phyloP scores from a whole-genome alignment of 352 stramenopile genomes.

The Pythium aristosporum region DNA sequence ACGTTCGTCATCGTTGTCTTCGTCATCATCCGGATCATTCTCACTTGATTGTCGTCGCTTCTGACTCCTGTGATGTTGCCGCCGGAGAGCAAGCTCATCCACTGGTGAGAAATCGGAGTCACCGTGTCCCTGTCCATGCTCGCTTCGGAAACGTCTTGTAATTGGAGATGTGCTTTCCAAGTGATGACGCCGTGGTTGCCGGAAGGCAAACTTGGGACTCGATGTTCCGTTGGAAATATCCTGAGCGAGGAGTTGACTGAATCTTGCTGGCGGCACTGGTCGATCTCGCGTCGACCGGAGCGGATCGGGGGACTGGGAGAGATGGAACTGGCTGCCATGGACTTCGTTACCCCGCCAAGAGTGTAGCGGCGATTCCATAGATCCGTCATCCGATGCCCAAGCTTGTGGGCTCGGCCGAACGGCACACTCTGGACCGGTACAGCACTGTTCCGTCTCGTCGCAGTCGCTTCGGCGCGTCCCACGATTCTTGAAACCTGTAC shows the following conservation, averaged over 20 bases:
- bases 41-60: not conserved
- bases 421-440: not conserved
- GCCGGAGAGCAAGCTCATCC: not conserved
- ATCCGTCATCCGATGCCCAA: not conserved
- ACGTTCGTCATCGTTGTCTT: conserved; percentile 6
- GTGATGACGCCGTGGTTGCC: not conserved
- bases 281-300: not conserved
- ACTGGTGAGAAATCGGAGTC: not conserved
- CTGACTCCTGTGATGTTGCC: not conserved
- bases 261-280: not conserved
- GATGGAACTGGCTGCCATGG: not conserved
- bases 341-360: not conserved
- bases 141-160: not conserved
- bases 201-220: not conserved
- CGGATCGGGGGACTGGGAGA: not conserved
- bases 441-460: not conserved
- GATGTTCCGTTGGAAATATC: not conserved
- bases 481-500: not conserved
- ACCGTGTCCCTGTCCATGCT: not conserved
- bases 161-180: too few relatives aligned
- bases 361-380: not conserved
- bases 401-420: not conserved
- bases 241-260: not conserved
- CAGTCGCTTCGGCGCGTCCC: not conserved
- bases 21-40: not conserved